Conservation (phyloP, 129 eudicot species). For the Kitagawia praeruptora region DNA sequence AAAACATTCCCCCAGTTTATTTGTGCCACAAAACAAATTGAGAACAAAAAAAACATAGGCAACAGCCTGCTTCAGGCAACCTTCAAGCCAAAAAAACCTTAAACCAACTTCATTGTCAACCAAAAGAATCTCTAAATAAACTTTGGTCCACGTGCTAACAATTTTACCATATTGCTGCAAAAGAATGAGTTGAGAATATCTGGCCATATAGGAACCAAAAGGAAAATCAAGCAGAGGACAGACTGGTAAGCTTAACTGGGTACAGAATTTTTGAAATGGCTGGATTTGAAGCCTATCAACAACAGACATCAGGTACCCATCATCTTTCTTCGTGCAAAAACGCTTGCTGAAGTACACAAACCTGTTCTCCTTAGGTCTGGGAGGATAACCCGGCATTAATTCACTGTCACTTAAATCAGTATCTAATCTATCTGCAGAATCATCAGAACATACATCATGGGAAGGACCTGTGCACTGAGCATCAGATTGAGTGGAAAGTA, state of each 20-base stretch:
- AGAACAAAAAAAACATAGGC: conserved; percentile 51
- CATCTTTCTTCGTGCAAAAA: conserved; percentile 25
- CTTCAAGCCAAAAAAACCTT: conserved; percentile 65
- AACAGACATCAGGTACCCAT: neutral
- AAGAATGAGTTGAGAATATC: no score
- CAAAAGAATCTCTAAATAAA: conserved; percentile 68
- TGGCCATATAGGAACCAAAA: conserved; percentile 17
- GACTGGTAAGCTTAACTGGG: conserved; percentile 21
- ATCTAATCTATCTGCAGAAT: conserved; percentile 15
- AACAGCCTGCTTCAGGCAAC: conserved; percentile 61
- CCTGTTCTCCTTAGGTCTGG: conserved; percentile 26
- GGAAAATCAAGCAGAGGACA: conserved; percentile 26
- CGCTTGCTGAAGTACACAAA: conserved; percentile 70
- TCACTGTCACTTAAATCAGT: conserved; percentile 15
- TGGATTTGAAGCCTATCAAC: neutral
- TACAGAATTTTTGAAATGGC: conserved; percentile 14
- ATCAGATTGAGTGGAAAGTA: conserved; percentile 92
- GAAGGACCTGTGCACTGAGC: conserved; percentile 73
- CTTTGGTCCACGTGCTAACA: conserved; percentile 40
- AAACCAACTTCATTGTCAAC: conserved; percentile 68
- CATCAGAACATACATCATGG: no score
- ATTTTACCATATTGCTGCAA: no score
- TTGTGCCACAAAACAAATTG: conserved; percentile 36
- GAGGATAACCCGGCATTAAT: conserved; percentile 23
- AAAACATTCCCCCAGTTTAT: conserved; percentile 22